Evolutionary conservation across 2,329 filamentous ascomycete species (phyloP).

Genomic region (Penicillium glabrum): DNA sequence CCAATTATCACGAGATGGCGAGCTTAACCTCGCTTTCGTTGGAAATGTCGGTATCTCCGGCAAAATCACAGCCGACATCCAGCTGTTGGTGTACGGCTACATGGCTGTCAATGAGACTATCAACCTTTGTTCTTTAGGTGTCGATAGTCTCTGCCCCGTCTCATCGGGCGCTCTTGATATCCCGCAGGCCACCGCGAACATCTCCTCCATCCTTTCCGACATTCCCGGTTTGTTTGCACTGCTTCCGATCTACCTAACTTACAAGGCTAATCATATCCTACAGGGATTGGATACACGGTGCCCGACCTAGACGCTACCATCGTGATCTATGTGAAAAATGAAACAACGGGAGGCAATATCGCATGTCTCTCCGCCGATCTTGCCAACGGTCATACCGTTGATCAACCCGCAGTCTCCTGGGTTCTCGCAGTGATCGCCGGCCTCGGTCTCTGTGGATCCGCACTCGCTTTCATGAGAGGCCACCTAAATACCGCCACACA

Average conservation of each 20-base stretch:
- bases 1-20: neutral
- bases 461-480: neutral
- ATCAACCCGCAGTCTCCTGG: neutral
- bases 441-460: neutral
- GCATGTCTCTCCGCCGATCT: neutral
- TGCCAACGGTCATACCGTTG: neutral
- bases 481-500: neutral
- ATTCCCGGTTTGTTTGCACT: neutral
- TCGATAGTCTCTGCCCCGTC: neutral
- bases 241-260: too few relatives aligned
- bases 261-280: neutral
- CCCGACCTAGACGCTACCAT: neutral
- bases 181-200: neutral
- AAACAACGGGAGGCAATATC: neutral
- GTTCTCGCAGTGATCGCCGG: neutral
- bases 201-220: neutral
- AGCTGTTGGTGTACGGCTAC: neutral
- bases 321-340: neutral
- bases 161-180: neutral
- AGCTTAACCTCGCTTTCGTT: neutral
- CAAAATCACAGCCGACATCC: neutral
- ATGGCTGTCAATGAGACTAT: neutral
- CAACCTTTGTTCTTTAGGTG: neutral
- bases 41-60: neutral
- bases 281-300: neutral